phyloP scores from a whole-genome alignment of 169 alveolate species.

The Plasmodium coatneyi region DNA sequence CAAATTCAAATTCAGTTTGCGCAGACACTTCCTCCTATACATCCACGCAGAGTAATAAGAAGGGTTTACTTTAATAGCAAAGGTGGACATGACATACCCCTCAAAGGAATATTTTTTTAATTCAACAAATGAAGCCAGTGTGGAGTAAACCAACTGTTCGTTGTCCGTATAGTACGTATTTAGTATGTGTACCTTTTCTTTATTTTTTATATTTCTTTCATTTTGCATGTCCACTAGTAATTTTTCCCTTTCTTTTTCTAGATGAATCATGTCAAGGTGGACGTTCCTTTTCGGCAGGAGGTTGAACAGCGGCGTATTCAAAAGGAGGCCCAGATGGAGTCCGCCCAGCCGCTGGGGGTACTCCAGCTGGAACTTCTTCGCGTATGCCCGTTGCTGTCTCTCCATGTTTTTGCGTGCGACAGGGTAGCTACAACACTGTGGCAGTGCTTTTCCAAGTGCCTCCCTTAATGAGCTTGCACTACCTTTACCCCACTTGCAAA shows the following conservation, averaged over 20 bases:
- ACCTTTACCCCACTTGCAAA: background rate
- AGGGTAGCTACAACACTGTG: background rate
- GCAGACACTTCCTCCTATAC: constrained; percentile 68
- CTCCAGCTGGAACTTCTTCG: constrained; percentile 10
- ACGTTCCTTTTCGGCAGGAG: background rate
- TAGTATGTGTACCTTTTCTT: constrained; percentile 24
- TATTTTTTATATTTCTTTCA: constrained; percentile 9
- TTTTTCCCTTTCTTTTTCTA: constrained; percentile 22
- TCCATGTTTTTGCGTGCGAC: constrained; percentile 8
- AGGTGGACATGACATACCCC: constrained; percentile 49
- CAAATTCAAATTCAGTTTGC: constrained; percentile 36
- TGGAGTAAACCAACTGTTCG: constrained; percentile 15
- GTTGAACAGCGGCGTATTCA: constrained; percentile 9
- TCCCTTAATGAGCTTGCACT: background rate
- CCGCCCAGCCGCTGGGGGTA: constrained; percentile 37
- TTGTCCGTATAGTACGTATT: constrained; percentile 56
- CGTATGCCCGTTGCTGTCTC: constrained; percentile 1
- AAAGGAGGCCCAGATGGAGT: background rate
- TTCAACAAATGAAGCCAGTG: constrained; percentile 52
- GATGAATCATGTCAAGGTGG: constrained; percentile 9
- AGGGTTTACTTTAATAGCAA: constrained; percentile 48
- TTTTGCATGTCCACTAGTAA: background rate
- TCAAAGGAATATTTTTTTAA: constrained; percentile 55
- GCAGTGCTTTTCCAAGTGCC: background rate
- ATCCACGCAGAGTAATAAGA: constrained; percentile 75